Conservation (phyloP, 768 basidiomycete species). For the Phlebiopsis flavidoalba region DNA sequence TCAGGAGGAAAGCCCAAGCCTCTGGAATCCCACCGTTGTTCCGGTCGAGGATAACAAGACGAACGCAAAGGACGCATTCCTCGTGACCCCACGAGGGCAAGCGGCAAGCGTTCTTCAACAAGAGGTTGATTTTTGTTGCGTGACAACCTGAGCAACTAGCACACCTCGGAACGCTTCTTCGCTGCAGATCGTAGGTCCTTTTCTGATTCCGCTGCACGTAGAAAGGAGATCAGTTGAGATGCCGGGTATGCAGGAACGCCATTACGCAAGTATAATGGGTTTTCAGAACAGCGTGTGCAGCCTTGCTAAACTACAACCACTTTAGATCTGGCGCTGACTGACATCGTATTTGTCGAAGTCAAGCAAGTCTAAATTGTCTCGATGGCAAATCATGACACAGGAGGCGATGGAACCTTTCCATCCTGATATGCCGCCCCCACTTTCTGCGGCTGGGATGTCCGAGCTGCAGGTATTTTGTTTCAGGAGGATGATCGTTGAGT, state of each 20-base stretch:
- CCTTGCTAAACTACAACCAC: background rate
- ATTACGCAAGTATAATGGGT: constrained; percentile 90
- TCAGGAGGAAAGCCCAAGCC: background rate
- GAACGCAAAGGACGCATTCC: background rate
- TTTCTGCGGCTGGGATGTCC: constrained; percentile 48
- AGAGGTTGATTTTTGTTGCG: too few relatives aligned
- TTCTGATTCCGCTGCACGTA: constrained; percentile 60
- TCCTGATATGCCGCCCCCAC: constrained; percentile 48
- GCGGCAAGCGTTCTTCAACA: constrained; percentile 69
- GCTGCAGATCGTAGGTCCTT: constrained; percentile 63
- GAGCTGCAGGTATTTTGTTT: constrained; percentile 61
- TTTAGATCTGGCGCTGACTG: background rate
- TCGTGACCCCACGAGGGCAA: constrained; percentile 44
- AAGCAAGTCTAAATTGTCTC: constrained; percentile 73
- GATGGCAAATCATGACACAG: constrained; percentile 50
- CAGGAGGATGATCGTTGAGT: constrained; percentile 76
- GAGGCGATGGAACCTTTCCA: constrained; percentile 30
- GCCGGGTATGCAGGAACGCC: constrained; percentile 80
- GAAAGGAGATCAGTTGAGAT: constrained; percentile 70
- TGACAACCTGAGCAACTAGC: constrained; percentile 78
- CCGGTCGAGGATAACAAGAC: constrained; percentile 8
- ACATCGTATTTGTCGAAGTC: constrained; percentile 39
- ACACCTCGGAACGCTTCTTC: constrained; percentile 69
- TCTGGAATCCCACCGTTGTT: constrained; percentile 9
- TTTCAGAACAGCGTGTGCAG: constrained; percentile 80